Evolutionary conservation across 305 asterid species (phyloP), one percentile per base, ranked within the genome.

Genomic region (Petunia hybrid): DNA sequence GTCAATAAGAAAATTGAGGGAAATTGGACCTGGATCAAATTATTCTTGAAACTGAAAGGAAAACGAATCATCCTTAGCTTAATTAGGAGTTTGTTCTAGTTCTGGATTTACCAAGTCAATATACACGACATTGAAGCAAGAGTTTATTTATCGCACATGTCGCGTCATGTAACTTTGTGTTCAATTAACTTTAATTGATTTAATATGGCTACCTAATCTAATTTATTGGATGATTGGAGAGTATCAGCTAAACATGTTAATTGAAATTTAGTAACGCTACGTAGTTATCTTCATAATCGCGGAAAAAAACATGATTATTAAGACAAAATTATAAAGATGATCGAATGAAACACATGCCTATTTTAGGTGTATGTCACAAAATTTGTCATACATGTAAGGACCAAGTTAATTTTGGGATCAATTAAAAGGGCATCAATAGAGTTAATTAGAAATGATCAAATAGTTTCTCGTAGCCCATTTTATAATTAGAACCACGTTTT

Each of bases 21-120:
- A 57, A 14, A 57, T 57, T 57, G 63, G n/a, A 57, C 63, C 35
- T n/a, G 35, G 16, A 57, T 14, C 6, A 1, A 16, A 57, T 57
- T 57, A 51, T 51, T 51, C 57, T 51, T 51, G 57, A 51, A 51
- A 51, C 31, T 10, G n/a, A 51, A 51, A 51, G 3, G 57, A 51
- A 51, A 51, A 51, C 14, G 57, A 4, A 8, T 51, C n/a, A 10
- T 5, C n/a, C 12, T 51, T 51, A 22, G 31, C 31, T 22, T 22
- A 22, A 22, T 22, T 22, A 5, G 62, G 9, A 57, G 35, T 57
- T 57, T 53, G 14, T 53, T 53, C 57, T n/a, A 35, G 8, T 57
- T 57, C 63, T 57, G 63, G 62, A 57, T 57, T 57, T 14, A 57
- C 62, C 1, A 57, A 57, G 62, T n/a, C 62, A n/a, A 57, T 57